These are phyloP conservation scores for Dysphania ambrosioides DNA, from an alignment of 148 eudicot species.

Conservation along the genomic window DNA sequence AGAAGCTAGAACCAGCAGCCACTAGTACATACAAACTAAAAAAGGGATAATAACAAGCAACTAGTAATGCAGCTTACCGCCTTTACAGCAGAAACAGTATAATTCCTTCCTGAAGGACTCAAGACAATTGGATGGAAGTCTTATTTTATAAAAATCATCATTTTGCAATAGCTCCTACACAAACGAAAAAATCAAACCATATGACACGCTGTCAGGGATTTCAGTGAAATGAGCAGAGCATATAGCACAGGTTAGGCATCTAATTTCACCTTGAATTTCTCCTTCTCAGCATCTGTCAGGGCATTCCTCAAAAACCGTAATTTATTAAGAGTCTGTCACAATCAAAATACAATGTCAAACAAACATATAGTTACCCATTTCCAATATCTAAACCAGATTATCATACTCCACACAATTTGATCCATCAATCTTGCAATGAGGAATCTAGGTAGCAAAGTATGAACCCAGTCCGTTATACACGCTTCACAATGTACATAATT, in stretches of 20 bases:
- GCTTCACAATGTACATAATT: too few relatives aligned
- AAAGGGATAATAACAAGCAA: background rate
- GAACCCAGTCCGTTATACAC: too few relatives aligned
- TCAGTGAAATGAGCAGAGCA: background rate
- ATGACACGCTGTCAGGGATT: background rate
- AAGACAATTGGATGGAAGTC: conserved; percentile 82
- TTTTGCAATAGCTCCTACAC: conserved; percentile 60
- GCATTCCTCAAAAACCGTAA: conserved; percentile 78
- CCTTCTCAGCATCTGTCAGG: conserved; percentile 58
- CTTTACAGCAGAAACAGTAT: conserved; percentile 71
- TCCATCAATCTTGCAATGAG: background rate
- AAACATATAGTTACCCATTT: background rate
- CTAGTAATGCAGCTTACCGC: conserved; percentile 56
- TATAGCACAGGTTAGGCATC: background rate
- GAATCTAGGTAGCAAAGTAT: too few relatives aligned
- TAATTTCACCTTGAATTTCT: conserved; percentile 63
- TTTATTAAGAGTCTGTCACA: conserved; percentile 79
- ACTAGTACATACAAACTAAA: too few relatives aligned
- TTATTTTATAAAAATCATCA: conserved; percentile 80
- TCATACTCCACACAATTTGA: background rate
- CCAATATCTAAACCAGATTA: background rate
- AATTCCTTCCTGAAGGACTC: conserved; percentile 84
- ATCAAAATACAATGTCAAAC: conserved; percentile 13
- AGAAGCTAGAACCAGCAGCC: too few relatives aligned
- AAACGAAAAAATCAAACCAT: conserved; percentile 14